Evolutionary conservation across 768 basidiomycete genomes (phyloP), one percentile per base, ranked within the genome.

Genomic region (Suillus hirtellus): DNA sequence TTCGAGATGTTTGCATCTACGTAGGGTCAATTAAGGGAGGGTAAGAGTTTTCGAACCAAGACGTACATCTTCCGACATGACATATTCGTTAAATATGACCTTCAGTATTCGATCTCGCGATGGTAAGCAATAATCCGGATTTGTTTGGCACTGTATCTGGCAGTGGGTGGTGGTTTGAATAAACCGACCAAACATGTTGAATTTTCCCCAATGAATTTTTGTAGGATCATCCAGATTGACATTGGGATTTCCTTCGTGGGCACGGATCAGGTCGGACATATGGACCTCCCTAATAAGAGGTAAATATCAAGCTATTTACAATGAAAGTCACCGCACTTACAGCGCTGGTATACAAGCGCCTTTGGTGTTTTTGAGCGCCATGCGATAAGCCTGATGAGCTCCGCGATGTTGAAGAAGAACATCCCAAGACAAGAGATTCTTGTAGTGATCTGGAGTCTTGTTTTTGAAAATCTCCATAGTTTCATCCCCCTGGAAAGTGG

Each of bases 161-260:
- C 90, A 94, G 65, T 90, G 85, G 0, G 84, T 82, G 7, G 95
- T 90, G 69, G 84, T 87, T 59, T 85, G 83, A 62, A 96, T 87
- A 69, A 95, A 94, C 64, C 88, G 84, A 37, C 90, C 95, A 80
- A 98, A 90, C 85, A 94, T 89, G 67, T 89, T 90, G 76, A 92
- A 97, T 76, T 99, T 99, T 34, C 89, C 92, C 96, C 96, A 99
- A 70, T 98, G 95, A 60, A 98, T 91, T 71, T 87, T 87, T 46
- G 74, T 79, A 4, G 86, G 80, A 69, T 92, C 89, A 24, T 83
- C 78, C 8, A 86, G 78, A 65, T 85, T 84, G 65, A 85, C 82
- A 68, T 96, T 92, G 2, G 81, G 80, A 65, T 96, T 95, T 63
- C 88, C 90, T 76, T 93, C 92, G 67, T 97, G 89, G 9, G 94